These are phyloP conservation scores for Leishmania martiniquensis DNA, from an alignment of 208 protist genomes.

Conservation along the genomic window DNA sequence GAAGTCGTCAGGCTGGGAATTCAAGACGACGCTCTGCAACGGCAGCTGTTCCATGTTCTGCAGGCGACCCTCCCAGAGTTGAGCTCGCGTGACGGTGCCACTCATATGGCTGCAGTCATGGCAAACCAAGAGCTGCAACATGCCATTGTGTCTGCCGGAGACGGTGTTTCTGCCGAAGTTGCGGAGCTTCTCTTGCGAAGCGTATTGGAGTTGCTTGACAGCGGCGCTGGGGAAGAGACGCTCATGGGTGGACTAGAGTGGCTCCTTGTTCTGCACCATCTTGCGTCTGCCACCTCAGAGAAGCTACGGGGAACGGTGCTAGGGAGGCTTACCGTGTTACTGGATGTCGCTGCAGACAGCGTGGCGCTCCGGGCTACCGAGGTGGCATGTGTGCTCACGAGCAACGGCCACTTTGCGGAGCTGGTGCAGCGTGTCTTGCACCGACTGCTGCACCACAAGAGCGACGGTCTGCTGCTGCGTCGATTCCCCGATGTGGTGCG, in stretches of 20 bases:
- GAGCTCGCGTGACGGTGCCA: constrained; percentile 23
- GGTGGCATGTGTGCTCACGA: constrained; percentile 46
- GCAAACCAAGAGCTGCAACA: constrained; percentile 27
- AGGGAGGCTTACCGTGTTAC: constrained; percentile 29
- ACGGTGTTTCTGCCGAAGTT: constrained; percentile 11
- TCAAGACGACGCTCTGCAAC: constrained; percentile 22
- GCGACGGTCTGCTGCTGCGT: constrained; percentile 32
- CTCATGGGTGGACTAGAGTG: constrained; percentile 59
- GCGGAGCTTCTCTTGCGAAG: constrained; percentile 18
- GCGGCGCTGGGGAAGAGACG: constrained; percentile 44
- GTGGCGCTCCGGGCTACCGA: constrained; percentile 56
- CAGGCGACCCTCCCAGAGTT: constrained; percentile 26
- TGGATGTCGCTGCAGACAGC: constrained; percentile 45
- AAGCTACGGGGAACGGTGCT: constrained; percentile 33
- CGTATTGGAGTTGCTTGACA: constrained; percentile 25
- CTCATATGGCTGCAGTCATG: constrained; percentile 18
- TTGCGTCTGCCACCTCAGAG: constrained; percentile 24
- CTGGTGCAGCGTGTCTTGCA: constrained; percentile 26
- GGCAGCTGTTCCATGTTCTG: constrained; percentile 18
- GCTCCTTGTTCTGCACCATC: constrained; percentile 52
- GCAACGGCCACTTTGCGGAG: constrained; percentile 37
- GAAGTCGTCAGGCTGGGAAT: constrained; percentile 28
- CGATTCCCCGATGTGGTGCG: constrained; percentile 53
- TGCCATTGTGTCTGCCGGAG: constrained; percentile 23
- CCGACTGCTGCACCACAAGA: constrained; percentile 19